Conservation (phyloP, 192 early-diverging fungal species). For the Dissophora globulifera region DNA sequence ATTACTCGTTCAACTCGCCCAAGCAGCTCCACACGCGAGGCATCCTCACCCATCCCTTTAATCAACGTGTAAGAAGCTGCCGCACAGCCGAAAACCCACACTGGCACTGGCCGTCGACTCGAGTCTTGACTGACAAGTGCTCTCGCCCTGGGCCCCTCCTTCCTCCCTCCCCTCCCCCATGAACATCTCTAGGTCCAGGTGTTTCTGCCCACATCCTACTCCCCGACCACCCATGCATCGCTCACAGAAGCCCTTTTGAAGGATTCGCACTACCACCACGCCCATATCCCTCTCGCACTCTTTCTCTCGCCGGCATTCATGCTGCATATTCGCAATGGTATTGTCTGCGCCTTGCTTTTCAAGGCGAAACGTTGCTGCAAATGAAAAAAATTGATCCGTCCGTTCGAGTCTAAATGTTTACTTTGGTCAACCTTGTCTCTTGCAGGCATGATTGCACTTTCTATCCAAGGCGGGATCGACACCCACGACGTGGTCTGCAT, state of each 20-base stretch:
- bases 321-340: constrained; percentile 45
- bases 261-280: constrained; percentile 25
- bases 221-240: neutral
- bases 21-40: constrained; percentile 36
- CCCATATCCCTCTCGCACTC: constrained; percentile 25
- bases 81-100: too few relatives aligned
- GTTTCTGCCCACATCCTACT: constrained; percentile 16
- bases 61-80: constrained; percentile 34
- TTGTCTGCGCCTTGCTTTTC: neutral
- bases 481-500: constrained; percentile 38
- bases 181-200: constrained; percentile 36
- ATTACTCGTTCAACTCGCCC: constrained; percentile 39
- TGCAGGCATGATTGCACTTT: constrained; percentile 20
- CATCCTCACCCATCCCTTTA: constrained; percentile 53
- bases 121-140: too few relatives aligned
- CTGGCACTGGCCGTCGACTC: too few relatives aligned
- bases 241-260: constrained; percentile 4
- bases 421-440: too few relatives aligned
- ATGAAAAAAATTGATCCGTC: too few relatives aligned
- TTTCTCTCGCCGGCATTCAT: constrained; percentile 33
- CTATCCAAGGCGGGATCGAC: constrained; percentile 27
- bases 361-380: too few relatives aligned
- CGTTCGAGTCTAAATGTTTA: too few relatives aligned
- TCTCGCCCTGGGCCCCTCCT: too few relatives aligned
- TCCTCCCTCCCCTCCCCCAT: too few relatives aligned